phyloP scores from a whole-genome alignment of 2,329 filamentous ascomycete genomes.

The Pestalotiopsis sp. region DNA sequence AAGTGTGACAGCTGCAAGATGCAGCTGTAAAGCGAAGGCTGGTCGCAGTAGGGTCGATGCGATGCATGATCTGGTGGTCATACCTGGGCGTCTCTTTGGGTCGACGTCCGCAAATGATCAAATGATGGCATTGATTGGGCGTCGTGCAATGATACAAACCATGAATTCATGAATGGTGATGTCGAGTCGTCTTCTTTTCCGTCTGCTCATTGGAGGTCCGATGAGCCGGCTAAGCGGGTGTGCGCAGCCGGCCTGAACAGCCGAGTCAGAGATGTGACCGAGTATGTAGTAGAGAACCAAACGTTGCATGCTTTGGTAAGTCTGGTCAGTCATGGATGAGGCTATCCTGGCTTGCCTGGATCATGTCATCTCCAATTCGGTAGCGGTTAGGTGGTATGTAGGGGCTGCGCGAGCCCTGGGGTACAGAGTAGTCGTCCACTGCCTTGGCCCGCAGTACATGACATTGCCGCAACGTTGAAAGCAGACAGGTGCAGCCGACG shows the following conservation, averaged over 20 bases:
- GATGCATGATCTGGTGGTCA: constrained; percentile 3
- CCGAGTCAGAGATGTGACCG: neutral
- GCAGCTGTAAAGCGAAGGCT: constrained; percentile 13
- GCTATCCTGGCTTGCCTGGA: neutral
- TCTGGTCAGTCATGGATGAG: neutral
- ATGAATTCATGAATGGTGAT: neutral
- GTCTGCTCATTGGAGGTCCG: neutral
- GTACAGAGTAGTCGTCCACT: neutral
- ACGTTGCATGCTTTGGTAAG: neutral
- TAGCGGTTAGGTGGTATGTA: too few relatives aligned
- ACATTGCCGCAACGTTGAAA: neutral
- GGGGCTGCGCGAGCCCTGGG: neutral
- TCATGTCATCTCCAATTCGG: neutral
- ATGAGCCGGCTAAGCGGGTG: neutral
- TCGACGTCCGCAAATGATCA: neutral
- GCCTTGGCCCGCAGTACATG: neutral
- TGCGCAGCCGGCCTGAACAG: neutral
- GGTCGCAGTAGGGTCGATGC: constrained; percentile 26
- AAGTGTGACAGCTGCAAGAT: constrained; percentile 14
- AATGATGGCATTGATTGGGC: neutral
- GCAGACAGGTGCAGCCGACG: neutral
- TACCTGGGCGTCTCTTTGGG: neutral
- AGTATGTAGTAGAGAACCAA: neutral
- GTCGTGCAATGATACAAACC: neutral
- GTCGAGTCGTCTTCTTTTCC: neutral